phyloP scores from a whole-genome alignment of 2,329 filamentous ascomycete genomes.

The Sarocladium oryzae region DNA sequence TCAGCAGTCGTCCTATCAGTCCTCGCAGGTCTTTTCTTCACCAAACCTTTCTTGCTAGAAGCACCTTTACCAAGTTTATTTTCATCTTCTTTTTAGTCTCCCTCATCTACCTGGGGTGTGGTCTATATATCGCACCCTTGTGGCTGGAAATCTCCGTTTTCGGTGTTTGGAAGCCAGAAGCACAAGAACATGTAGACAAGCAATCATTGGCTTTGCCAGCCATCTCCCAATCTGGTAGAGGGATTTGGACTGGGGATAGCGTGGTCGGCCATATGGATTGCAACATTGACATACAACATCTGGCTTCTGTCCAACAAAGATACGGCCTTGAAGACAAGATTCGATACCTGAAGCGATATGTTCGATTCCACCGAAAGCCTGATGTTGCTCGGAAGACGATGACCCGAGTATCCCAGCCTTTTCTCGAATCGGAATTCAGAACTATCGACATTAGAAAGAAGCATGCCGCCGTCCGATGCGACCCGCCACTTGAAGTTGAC shows the following conservation, averaged over 20 bases:
- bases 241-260: background rate
- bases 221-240: background rate
- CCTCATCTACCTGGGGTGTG: background rate
- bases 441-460: conserved; percentile 39
- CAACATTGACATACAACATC: conserved; percentile 39
- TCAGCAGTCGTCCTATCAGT: background rate
- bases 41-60: background rate
- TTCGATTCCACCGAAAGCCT: conserved; percentile 41
- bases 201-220: background rate
- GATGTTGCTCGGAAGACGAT: conserved; percentile 43
- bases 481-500: conserved; percentile 42
- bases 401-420: conserved; percentile 41
- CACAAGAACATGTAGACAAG: background rate
- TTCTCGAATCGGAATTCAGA: conserved; percentile 42
- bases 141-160: background rate
- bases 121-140: background rate
- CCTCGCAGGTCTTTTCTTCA: background rate
- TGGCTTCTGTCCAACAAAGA: conserved; percentile 37
- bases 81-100: background rate
- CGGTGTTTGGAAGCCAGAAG: background rate
- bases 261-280: conserved; percentile 34
- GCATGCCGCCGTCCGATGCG: conserved; percentile 31
- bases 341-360: conserved; percentile 50
- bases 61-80: background rate
- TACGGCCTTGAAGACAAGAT: conserved; percentile 44